Conservation (phyloP, 1,284 basidiomycete genomes). For the Cerioporus squamosus region DNA sequence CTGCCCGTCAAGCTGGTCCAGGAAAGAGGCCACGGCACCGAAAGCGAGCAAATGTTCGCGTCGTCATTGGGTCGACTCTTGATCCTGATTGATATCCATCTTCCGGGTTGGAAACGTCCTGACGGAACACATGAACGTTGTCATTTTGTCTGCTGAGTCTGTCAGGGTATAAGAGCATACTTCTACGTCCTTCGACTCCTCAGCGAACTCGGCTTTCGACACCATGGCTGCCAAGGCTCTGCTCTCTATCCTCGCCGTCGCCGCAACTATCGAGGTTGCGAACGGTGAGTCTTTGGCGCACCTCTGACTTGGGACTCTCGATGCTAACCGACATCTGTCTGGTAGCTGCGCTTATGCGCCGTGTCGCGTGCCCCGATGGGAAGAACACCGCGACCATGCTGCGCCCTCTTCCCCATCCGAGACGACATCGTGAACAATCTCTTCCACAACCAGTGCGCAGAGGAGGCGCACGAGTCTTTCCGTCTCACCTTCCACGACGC, state of each 20-base stretch:
- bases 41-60: too few relatives aligned
- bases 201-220: neutral
- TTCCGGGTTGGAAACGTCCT: too few relatives aligned
- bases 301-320: too few relatives aligned
- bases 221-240: slow-evolving; percentile 6
- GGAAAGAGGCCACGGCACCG: too few relatives aligned
- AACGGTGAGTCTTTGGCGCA: neutral
- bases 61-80: too few relatives aligned
- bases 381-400: slow-evolving; percentile 38
- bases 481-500: slow-evolving; percentile 22
- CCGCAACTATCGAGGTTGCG: neutral
- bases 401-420: slow-evolving; percentile 30
- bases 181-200: neutral
- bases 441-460: slow-evolving; percentile 2
- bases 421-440: slow-evolving; percentile 3
- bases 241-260: neutral
- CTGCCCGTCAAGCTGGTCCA: too few relatives aligned
- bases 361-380: slow-evolving; percentile 22
- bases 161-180: too few relatives aligned
- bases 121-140: too few relatives aligned
- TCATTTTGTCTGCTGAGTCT: too few relatives aligned
- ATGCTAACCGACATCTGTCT: too few relatives aligned
- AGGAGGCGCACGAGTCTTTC: slow-evolving; percentile 3
- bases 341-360: slow-evolving; percentile 17
- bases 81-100: too few relatives aligned